A percentile compares a stretch with the other conserved stretches of the same genome.
These are phyloP conservation scores for Elymus sibiricus DNA, from an alignment of 176 grass and related monocot genomes.

Conservation along the genomic window DNA sequence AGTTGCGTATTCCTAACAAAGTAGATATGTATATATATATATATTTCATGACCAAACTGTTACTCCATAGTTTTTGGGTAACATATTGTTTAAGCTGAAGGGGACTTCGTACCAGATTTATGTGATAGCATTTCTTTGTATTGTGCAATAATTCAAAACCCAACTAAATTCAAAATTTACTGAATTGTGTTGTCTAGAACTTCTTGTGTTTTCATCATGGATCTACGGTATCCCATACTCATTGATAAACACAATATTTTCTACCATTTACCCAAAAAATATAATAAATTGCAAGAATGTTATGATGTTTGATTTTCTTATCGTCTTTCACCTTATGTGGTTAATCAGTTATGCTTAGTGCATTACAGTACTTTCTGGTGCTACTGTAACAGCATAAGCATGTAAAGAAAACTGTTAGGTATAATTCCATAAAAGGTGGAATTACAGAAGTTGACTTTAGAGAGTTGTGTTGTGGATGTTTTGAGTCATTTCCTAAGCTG, in stretches of 20 bases:
- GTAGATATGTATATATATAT: not conserved
- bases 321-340: not conserved
- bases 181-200: not conserved
- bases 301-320: not conserved
- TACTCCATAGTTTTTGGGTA: not conserved
- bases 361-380: not conserved
- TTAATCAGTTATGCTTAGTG: not conserved
- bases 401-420: not conserved
- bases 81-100: not conserved
- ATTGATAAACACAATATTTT: not conserved
- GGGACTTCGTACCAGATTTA: not conserved
- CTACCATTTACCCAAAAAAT: not conserved
- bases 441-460: not conserved
- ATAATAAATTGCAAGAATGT: not conserved
- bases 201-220: not conserved
- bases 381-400: not conserved
- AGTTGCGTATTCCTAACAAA: too few species aligned
- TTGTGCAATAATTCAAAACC: not conserved
- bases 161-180: not conserved
- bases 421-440: not conserved
- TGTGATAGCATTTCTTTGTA: not conserved
- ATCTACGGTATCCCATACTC: not conserved
- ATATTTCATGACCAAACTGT: not conserved
- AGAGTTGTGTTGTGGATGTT: conserved; percentile 6
- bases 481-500: not conserved